These are phyloP conservation scores for Cystobasidiaceae sp. DNA, from an alignment of 1,284 basidiomycete genomes.

Conservation along the genomic window DNA sequence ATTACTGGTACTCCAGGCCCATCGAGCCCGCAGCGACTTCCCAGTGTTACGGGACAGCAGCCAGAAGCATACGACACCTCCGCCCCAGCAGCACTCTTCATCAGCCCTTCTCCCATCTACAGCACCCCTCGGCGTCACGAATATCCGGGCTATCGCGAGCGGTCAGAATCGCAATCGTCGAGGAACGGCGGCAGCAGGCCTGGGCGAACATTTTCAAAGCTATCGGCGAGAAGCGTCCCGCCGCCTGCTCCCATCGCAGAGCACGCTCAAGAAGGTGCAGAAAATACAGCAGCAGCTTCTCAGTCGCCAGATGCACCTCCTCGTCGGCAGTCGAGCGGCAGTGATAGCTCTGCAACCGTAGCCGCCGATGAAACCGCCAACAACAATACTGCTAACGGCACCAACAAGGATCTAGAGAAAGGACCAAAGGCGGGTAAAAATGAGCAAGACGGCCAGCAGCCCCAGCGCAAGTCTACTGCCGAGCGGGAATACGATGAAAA, in stretches of 20 bases:
- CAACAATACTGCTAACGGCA: too few species aligned
- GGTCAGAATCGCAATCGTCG: background rate
- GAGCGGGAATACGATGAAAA: constrained; percentile 37
- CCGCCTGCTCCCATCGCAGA: background rate
- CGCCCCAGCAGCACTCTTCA: constrained; percentile 9
- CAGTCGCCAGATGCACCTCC: too few species aligned
- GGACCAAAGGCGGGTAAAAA: background rate
- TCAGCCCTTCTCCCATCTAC: constrained; percentile 3
- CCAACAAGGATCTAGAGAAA: constrained; percentile 7
- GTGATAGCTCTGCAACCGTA: too few species aligned
- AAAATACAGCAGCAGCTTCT: background rate
- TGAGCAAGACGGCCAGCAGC: too few species aligned
- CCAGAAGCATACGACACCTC: background rate
- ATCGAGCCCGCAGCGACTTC: too few species aligned
- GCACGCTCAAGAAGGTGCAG: background rate
- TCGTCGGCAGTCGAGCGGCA: too few species aligned
- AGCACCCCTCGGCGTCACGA: constrained; percentile 3
- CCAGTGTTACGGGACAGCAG: background rate
- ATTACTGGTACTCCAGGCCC: background rate
- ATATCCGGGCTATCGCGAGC: constrained; percentile 6
- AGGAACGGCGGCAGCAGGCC: background rate
- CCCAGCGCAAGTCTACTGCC: background rate
- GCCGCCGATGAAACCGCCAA: too few species aligned
- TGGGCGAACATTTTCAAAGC: background rate
- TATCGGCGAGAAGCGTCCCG: background rate